Conservation (phyloP, 495 filamentous ascomycete species). For the Cercophora newfieldiana region DNA sequence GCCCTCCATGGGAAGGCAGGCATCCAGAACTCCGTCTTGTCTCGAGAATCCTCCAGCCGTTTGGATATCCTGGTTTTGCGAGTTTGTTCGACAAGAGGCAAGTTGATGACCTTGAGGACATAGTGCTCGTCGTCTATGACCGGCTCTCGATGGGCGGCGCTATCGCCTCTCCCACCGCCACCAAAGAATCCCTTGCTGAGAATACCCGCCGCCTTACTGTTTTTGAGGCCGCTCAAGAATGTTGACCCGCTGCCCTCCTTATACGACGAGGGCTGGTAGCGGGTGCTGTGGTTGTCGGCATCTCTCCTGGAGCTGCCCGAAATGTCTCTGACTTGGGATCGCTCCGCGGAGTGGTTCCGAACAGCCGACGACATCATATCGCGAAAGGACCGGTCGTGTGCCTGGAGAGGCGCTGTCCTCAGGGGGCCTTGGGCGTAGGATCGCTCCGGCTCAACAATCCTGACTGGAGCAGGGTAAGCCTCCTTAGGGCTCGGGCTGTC, state of each 20-base stretch:
- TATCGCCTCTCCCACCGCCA: constrained; percentile 70
- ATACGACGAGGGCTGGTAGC: constrained; percentile 49
- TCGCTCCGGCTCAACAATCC: constrained; percentile 43
- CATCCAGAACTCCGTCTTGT: constrained; percentile 98
- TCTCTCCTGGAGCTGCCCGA: constrained; percentile 45
- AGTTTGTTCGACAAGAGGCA: constrained; percentile 80
- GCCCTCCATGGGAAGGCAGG: constrained; percentile 87
- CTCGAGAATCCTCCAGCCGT: constrained; percentile 74
- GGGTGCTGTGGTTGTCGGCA: constrained; percentile 37
- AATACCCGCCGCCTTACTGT: constrained; percentile 73
- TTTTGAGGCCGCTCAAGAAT: constrained; percentile 72
- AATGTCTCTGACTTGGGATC: constrained; percentile 44
- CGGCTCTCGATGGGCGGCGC: constrained; percentile 64
- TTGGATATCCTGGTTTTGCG: constrained; percentile 84
- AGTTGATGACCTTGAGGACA: constrained; percentile 72
- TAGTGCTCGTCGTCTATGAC: constrained; percentile 72
- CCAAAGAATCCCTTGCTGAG: constrained; percentile 77
- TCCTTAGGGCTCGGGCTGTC: constrained; percentile 45
- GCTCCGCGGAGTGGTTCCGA: constrained; percentile 66
- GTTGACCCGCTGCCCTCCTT: constrained; percentile 65
- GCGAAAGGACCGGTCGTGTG: constrained; percentile 62
- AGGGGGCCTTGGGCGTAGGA: constrained; percentile 31
- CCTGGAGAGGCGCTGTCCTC: constrained; percentile 58
- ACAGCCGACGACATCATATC: constrained; percentile 62
- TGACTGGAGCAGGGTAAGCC: constrained; percentile 29